These are phyloP conservation scores for Trichoderma sp. DNA, from an alignment of 2,329 filamentous ascomycete genomes.

Conservation along the genomic window DNA sequence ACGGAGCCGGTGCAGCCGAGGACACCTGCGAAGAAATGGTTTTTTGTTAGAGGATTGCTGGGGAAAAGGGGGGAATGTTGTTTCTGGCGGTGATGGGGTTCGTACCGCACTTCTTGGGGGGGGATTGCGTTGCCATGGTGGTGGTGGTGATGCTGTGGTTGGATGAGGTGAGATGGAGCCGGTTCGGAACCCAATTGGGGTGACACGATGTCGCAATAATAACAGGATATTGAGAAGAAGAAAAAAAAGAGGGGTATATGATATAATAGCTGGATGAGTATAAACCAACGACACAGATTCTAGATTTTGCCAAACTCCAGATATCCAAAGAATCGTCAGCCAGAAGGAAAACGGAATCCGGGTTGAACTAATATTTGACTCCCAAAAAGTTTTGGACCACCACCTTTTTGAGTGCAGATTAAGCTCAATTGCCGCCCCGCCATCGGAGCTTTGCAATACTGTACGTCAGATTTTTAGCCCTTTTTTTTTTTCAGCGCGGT, in stretches of 20 bases:
- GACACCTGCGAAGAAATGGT: constrained; percentile 38
- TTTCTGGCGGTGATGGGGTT: constrained; percentile 18
- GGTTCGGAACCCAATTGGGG: background rate
- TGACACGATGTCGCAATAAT: background rate
- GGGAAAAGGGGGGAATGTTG: background rate
- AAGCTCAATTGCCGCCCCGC: constrained; percentile 27
- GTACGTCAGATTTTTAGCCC: constrained; percentile 5
- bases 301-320: background rate
- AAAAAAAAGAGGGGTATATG: background rate
- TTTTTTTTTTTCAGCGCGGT: constrained; percentile 3
- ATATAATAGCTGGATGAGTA: background rate
- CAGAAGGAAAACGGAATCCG: background rate
- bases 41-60: background rate
- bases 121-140: constrained; percentile 35
- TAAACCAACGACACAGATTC: background rate
- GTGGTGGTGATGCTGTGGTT: background rate
- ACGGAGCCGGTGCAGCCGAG: constrained; percentile 14
- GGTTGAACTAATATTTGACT: background rate
- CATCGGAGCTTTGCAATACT: constrained; percentile 32
- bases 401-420: background rate
- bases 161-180: background rate
- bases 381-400: constrained; percentile 22
- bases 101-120: constrained; percentile 56
- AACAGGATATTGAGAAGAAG: background rate
- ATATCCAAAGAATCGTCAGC: background rate